Conservation (phyloP, 2,329 filamentous ascomycete genomes). For the Sclerotinia borealis region DNA sequence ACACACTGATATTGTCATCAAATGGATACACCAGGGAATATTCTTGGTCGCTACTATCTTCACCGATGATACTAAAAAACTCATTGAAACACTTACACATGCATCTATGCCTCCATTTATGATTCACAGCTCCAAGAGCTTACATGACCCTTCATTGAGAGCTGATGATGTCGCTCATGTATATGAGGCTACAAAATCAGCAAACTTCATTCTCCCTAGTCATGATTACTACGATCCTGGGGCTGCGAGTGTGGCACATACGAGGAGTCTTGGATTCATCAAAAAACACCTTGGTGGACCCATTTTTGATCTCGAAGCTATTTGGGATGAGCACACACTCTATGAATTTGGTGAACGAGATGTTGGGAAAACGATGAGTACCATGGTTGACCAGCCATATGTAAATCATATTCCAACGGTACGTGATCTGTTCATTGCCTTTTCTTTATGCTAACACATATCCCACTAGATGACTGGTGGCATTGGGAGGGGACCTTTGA, state of each 20-base stretch:
- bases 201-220: slow-evolving; percentile 19
- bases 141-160: neutral
- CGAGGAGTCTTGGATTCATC: slow-evolving; percentile 57
- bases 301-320: slow-evolving; percentile 66
- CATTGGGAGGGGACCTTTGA: slow-evolving; percentile 56
- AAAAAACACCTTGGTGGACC: slow-evolving; percentile 59
- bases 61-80: neutral
- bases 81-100: neutral
- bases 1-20: neutral
- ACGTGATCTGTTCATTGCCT: slow-evolving; percentile 25
- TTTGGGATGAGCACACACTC: slow-evolving; percentile 74
- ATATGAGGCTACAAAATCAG: slow-evolving; percentile 12
- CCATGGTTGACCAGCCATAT: slow-evolving; percentile 75
- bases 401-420: slow-evolving; percentile 72
- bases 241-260: slow-evolving; percentile 51
- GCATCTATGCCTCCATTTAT: neutral
- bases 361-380: slow-evolving; percentile 68
- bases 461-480: slow-evolving; percentile 47
- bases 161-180: neutral
- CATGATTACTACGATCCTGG: slow-evolving; percentile 36
- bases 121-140: neutral
- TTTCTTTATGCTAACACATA: neutral
- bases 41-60: neutral
- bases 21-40: neutral
- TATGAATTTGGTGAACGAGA: slow-evolving; percentile 65